Base-by-base conservation (phyloP, 2,329 filamentous ascomycete species). In the Cercospora berteroae region DNA sequence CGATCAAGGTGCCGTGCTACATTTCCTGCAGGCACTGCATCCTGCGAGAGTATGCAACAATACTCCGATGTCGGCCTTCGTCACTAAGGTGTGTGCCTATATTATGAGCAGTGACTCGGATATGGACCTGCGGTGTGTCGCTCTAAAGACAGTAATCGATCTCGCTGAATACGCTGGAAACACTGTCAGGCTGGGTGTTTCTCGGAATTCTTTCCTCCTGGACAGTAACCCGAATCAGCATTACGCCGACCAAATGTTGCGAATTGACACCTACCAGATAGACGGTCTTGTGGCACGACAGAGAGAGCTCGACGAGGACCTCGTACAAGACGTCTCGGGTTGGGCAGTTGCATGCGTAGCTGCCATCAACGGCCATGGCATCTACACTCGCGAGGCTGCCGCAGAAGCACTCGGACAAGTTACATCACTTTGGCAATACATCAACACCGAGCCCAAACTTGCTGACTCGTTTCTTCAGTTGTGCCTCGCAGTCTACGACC, bases 401-500 rank as follows among this genome's bases (percentile, higher is more conserved):
- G 75, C 71, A 2, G 50, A 69, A 8, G 72, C 75, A 1, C 36
- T 77, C 10, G 50, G 52, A 4, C 69, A 71, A 13, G 56, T 77
- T 12, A 13, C 64, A 12, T 29, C 13, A 13, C 33, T 70, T 4
- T 76, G 74, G 73, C 63, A 20, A 3, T 20, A 52, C 1, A 29
- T 74, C 8, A 48, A 20, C 7, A 50, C 27, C 12, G 44, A 67
- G 3, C 12, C 52, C 33, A 25, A 36, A 18, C 62, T 71, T 10
- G 52, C 68, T n/a, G 9, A 6, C 5, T 33, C 42, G 9, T 66
- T 87, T 36, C 78, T 92, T 1, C 81, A 86, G 1, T 81, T 87
- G 31, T 85, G 90, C 61, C 77, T 93, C 5, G 83, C 89, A 3
- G 81, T 94, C 1, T 94, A 95, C 78, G 89, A 93, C 75, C 83